Percentiles rank a stretch among this genome's conserved stretches.
Conservation (phyloP, 192 early-diverging fungal genomes). For the Rhizophagus clarus region DNA sequence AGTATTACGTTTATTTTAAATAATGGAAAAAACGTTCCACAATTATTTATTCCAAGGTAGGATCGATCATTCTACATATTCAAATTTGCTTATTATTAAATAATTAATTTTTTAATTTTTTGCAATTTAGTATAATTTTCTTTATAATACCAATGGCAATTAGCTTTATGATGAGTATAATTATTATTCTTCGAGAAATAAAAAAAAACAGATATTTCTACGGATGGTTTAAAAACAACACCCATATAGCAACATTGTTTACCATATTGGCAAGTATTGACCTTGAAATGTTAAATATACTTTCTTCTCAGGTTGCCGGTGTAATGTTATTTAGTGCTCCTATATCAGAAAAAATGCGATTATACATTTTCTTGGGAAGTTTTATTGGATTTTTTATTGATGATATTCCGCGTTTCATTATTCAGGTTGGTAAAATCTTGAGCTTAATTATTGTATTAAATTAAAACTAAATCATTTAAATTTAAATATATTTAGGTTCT, state of each 20-base stretch:
- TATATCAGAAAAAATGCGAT: not conserved
- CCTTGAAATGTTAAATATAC: no score
- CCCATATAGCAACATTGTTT: no score
- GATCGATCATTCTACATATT: no score
- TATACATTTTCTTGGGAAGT: not conserved
- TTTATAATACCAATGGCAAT: not conserved
- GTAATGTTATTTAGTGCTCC: not conserved
- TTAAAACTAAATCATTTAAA: no score
- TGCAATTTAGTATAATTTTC: not conserved
- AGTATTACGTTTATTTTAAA: not conserved
- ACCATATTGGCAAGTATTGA: no score
- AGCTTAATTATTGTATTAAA: no score
- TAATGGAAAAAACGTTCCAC: not conserved
- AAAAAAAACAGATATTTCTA: not conserved
- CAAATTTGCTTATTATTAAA: not conserved
- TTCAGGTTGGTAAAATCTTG: not conserved
- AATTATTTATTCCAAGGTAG: constrained; percentile 5
- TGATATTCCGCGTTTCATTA: constrained; percentile 2
- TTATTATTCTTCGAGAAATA: not conserved
- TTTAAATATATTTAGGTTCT: no score
- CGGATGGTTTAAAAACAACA: not conserved
- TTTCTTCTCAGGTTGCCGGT: no score
- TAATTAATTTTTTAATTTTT: not conserved
- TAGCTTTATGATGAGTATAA: not conserved
- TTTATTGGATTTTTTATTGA: not conserved